Base-by-base conservation (phyloP, 805 yeast species). In the Monosporozyma yasuniensis region DNA sequence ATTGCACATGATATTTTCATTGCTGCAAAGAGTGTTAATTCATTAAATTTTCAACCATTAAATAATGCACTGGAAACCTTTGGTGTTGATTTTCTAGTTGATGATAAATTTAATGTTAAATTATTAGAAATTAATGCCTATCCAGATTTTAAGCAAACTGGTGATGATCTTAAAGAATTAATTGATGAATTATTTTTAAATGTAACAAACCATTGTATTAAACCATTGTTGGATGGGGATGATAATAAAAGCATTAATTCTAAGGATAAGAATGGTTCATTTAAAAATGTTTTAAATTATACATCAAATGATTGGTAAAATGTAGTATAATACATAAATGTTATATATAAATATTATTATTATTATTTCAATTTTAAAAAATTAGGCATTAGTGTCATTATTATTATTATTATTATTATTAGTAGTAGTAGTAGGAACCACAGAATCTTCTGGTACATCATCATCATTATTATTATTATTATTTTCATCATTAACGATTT, bases 91-190 rank as follows among this genome's bases (percentile, higher is more conserved):
- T 90, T 89, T 65, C 66, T 93, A 49, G 85, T 93, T 16, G 82
- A 80, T 57, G 69, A 67, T 2, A 70, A 78, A 28, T 61, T 66
- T 21, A 64, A 73, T 12, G 91, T 85, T 2, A 74, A 72, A 43
- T 62, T 93, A 25, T 68, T 91, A 41, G 98, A 93, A 65, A 87
- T 89, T 43, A 93, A 93, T 61, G 83, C 98, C 14, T 93, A 84
- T 61, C 99, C 99, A 1, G 99, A 93, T 63, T 93, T 93, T 70
- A 89, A 88, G 61, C 99, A 93, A 68, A 93, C 98, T 0, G 99
- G 99, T 16, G 77, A 71, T 14, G 84, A 77, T 7, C 71, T 91
- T 57, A 85, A 84, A 60, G 71, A 58, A 2, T 60, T 88, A 21
- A 85, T 93, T 28, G 73, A 74, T 54, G 84, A 76, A 34, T 70